Base-by-base conservation (phyloP, 2,329 filamentous ascomycete genomes). In the Beauveria rudraprayagi region DNA sequence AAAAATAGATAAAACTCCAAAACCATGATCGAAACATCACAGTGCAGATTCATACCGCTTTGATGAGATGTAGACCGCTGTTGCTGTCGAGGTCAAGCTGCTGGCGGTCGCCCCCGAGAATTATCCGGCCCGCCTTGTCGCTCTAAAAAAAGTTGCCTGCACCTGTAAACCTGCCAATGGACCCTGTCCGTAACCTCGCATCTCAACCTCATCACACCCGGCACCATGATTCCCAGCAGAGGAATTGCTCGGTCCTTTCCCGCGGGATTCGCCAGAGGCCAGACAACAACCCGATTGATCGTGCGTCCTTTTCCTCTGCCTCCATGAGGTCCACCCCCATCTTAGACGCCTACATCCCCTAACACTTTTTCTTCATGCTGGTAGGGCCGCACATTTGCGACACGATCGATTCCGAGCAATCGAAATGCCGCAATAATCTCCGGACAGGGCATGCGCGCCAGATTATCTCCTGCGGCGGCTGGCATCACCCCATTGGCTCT, bases 141-240 rank as follows among this genome's bases (percentile, higher is more conserved):
- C 60, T 61, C 61, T 53, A 62, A 68, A 69, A 74, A 75, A 73
- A 70, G 63, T 67, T 61, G 65, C 66, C 66, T 60, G 46, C 22
- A 67, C 57, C 65, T 60, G 14, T 24, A 34, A 52, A 67, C 63
- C 62, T 66, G 40, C 66, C 61, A 62, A 65, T 52, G 40, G 34
- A 60, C 62, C 65, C 62, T 62, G 61, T 62, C 67, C 63, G 57
- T 60, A 44, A 26, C 28, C 30, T 57, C 44, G n/a, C 50, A 48
- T 61, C 57, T 50, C 61, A 50, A 64, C 48, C 47, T 8, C 60
- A 58, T 51, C 52, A 43, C 52, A 61, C 63, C 67, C 67, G 68
- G 65, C 71, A 72, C 66, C 62, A 79, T 79, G 77, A 72, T 79
- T 68, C 75, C 76, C 61, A 77, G 76, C 64, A 75, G 76, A 75